Conservation (phyloP, 106 monocot species). For the Posidonia australis region DNA sequence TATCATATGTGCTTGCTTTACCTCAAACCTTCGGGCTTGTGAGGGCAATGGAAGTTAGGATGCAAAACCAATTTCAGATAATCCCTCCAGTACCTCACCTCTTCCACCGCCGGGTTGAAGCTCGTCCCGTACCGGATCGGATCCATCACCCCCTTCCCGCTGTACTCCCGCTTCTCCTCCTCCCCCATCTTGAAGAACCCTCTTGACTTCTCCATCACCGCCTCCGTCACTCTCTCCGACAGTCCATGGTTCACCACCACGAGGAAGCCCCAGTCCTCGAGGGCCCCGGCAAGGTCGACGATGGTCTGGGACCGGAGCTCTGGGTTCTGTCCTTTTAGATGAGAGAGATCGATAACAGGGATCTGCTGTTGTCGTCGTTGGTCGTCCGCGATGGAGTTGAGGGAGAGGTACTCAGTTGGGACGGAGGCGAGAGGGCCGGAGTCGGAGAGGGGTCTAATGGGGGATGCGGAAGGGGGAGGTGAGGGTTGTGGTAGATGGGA, state of each 20-base stretch:
- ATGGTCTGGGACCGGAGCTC: conserved; percentile 23
- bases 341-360: conserved; percentile 49
- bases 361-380: conserved; percentile 21
- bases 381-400: neutral
- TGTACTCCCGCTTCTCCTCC: conserved; percentile 47
- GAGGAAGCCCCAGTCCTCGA: conserved; percentile 81
- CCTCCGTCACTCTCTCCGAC: neutral
- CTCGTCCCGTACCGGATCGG: conserved; percentile 60
- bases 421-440: neutral
- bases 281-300: conserved; percentile 33
- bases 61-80: conserved; percentile 50
- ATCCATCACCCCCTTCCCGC: conserved; percentile 27
- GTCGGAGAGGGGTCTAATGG: neutral
- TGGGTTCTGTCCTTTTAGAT: conserved; percentile 20
- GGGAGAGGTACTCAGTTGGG: neutral
- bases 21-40: conserved; percentile 50
- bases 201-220: conserved; percentile 3
- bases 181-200: conserved; percentile 15
- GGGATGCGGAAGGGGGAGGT: no score
- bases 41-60: conserved; percentile 40
- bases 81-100: conserved; percentile 54
- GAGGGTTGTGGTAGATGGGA: no score
- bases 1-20: no score
- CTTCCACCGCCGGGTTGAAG: conserved; percentile 53
- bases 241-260: conserved; percentile 44